Evolutionary conservation across 1,284 basidiomycete species (phyloP).

Genomic region (Somion occarium): DNA sequence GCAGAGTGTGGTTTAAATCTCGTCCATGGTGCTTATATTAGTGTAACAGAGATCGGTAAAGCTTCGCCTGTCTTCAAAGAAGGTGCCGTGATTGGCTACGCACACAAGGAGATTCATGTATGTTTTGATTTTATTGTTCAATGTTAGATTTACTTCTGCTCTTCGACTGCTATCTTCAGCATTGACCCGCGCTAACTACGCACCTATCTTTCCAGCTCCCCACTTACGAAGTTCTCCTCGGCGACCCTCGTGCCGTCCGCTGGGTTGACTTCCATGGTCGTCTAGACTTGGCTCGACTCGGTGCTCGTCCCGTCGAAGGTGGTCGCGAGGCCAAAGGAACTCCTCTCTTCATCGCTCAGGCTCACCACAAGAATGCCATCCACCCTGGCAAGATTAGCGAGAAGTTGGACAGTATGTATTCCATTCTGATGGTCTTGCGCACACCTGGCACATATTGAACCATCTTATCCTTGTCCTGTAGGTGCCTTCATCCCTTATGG

Average conservation of each 20-base stretch:
- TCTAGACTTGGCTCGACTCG: slow-evolving; percentile 39
- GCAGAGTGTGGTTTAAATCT: neutral
- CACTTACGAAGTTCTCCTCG: slow-evolving; percentile 47
- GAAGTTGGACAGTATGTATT: slow-evolving; percentile 44
- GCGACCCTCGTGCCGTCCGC: slow-evolving; percentile 47
- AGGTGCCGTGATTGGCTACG: slow-evolving; percentile 60
- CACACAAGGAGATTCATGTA: slow-evolving; percentile 53
- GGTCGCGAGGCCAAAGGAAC: slow-evolving; percentile 61
- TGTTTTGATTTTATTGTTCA: slow-evolving; percentile 15
- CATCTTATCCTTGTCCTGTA: no score
- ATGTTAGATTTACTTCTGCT: no score
- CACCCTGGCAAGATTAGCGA: slow-evolving; percentile 63
- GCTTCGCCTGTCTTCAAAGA: slow-evolving; percentile 50
- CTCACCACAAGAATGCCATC: slow-evolving; percentile 42
- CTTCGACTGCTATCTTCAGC: no score
- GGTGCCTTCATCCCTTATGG: slow-evolving; percentile 50
- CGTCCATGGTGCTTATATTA: neutral
- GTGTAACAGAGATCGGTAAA: slow-evolving; percentile 56
- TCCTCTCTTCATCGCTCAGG: slow-evolving; percentile 57
- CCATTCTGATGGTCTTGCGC: neutral
- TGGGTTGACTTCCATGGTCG: slow-evolving; percentile 52
- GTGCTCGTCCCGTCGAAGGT: slow-evolving; percentile 56
- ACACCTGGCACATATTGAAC: no score
- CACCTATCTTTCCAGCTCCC: slow-evolving; percentile 5
- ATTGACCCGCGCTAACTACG: no score